Base-by-base conservation (phyloP, 1,284 basidiomycete species). In the Microbotryum violaceum region DNA sequence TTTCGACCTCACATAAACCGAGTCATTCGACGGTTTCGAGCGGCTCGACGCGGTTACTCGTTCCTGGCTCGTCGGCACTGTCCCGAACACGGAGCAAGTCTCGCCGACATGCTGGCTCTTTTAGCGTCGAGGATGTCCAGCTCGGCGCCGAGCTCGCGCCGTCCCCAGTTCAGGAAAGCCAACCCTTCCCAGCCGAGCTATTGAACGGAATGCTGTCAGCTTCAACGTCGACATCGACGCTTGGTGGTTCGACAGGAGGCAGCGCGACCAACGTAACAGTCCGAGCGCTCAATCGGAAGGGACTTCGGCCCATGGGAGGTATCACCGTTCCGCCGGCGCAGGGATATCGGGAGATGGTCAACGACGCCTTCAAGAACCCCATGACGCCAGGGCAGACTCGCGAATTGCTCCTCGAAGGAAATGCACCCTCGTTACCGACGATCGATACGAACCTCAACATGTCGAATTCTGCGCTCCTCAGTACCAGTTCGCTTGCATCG, bases 121-220 rank as follows among this genome's bases (percentile, higher is more conserved):
- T 94, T 78, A 92, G 89, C 67, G 86, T 82, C 44, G 88, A 90
- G 72, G 91, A 96, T 73, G 87, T 96, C 1, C 86, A 93, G 74
- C 84, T 89, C 59, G 91, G 91, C 45, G 89, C 86, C 75, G 79
- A 83, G 58, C 77, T 94, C 66, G 87, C 89, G 1, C 71, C 72
- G 12, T 75, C 77, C 7, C 72, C 74, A 57, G 63, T 50, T 45
- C 48, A 37, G 20, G 56, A 65, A 49, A 42, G 10, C 37, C 12
- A 42, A 6, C 12, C 61, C 18, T 49, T 10, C 37, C 18, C 47
- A 58, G n/a, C 65, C 68, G 45, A 51, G 64, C 16, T 45, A 16
- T 57, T 46, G 2, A 31, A 31, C 29, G n/a, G 42, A 10, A 33
- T 23, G 42, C 4, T 54, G 37, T 31, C 14, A 2, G 9, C 9